Evolutionary conservation across 768 basidiomycete species (phyloP), one percentile per base, ranked within the genome.

Genomic region (Coprinopsis strossmayeri): DNA sequence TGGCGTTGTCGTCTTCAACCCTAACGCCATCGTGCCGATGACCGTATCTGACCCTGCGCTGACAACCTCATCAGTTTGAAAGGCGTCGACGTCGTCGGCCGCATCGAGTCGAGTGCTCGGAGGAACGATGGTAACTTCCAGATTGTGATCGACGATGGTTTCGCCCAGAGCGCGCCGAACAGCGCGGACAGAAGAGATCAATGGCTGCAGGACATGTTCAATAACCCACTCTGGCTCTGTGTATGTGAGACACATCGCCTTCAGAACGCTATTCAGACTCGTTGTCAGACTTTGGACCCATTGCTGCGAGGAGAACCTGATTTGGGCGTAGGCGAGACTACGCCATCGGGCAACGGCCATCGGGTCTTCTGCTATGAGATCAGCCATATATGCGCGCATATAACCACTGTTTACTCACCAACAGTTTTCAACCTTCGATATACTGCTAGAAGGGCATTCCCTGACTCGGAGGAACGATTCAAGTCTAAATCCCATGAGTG

Each of bases 371-470:
- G 37, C 9, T 48, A 2, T n/a, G 37, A 5, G 9, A 17, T 40
- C 23, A 40, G 27, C 12, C 10, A 18, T 24, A 37, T 20, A 28
- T 24, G 21, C 5, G 10, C 28, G 17, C 20, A 20, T 3, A 21
- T 24, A 13, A 21, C 10, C 27, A n/a, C 24, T 15, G 27, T 3
- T 12, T 4, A 17, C 48, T 24, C 26, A 44, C 48, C 48, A 25
- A 49, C 48, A 24, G 32, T 49, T 25, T 26, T 49, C 21, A 49
- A 28, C 41, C 35, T 42, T 10, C 48, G 13, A 24, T 49, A 44
- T 20, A 49, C 25, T 7, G 48, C 23, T 18, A 35, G 13, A 2
- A 49, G 32, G 25, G 34, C 34, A 11, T 42, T 32, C 20, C 40
- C 17, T 12, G 26, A n/a, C 9, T 7, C 24, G 15, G 9, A 18